These are phyloP conservation scores for Eutypa lata DNA, from an alignment of 2,329 filamentous ascomycete genomes.

Conservation along the genomic window DNA sequence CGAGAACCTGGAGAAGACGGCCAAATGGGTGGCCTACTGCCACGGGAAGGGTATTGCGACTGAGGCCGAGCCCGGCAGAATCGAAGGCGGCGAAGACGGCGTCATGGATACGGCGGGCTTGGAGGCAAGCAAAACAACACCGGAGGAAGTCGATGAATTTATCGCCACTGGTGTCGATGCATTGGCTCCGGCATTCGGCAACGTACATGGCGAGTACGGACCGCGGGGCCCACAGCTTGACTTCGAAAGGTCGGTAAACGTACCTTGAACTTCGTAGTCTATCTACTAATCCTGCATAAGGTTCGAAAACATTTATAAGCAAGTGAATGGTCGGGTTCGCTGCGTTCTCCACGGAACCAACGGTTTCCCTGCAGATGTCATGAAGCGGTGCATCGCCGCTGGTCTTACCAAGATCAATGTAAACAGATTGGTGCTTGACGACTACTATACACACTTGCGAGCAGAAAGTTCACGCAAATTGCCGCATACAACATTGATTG, in stretches of 20 bases:
- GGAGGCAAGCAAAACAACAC: constrained; percentile 57
- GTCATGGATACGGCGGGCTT: constrained; percentile 56
- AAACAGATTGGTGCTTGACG: constrained; percentile 49
- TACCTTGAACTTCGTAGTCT: too few relatives aligned
- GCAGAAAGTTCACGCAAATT: constrained; percentile 31
- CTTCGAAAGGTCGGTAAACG: constrained; percentile 46
- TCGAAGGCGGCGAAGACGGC: constrained; percentile 68
- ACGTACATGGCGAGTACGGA: constrained; percentile 73
- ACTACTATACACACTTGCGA: constrained; percentile 39
- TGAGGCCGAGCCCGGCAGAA: constrained; percentile 66
- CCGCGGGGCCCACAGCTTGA: constrained; percentile 51
- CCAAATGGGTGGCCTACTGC: constrained; percentile 59
- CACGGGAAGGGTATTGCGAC: constrained; percentile 61
- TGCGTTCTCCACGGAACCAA: constrained; percentile 57
- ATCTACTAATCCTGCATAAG: constrained; percentile 37
- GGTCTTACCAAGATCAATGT: constrained; percentile 58
- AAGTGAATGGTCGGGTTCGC: constrained; percentile 36
- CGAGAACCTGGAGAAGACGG: constrained; percentile 64
- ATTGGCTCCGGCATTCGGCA: constrained; percentile 72
- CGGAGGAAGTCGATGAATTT: constrained; percentile 68
- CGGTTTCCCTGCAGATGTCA: constrained; percentile 47
- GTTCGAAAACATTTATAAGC: constrained; percentile 35
- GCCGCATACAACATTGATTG: constrained; percentile 39
- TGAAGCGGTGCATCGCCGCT: constrained; percentile 47
- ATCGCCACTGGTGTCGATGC: constrained; percentile 70